Evolutionary conservation across 306 rosid species (phyloP).

Genomic region (Trifolium subterraneum): DNA sequence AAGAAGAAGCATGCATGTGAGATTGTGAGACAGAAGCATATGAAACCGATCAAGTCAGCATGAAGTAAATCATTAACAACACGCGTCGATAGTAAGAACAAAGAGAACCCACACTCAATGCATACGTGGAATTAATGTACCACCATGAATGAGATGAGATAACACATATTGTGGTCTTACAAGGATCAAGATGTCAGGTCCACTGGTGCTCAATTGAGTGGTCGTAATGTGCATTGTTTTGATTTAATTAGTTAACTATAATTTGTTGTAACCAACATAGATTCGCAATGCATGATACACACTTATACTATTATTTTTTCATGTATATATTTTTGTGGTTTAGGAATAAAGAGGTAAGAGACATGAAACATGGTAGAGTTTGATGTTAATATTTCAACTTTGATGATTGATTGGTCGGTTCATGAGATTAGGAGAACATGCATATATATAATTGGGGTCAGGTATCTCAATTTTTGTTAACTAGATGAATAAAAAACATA

Average conservation of each 20-base stretch:
- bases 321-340: too few species aligned
- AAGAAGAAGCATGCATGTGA: not conserved
- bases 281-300: not conserved
- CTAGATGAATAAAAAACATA: too few species aligned
- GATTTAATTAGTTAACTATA: not conserved
- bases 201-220: not conserved
- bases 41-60: not conserved
- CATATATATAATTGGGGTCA: not conserved
- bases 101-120: slow-evolving; percentile 2
- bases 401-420: not conserved
- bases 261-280: not conserved
- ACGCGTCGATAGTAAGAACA: slow-evolving; percentile 22
- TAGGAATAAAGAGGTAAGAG: not conserved
- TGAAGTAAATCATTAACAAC: slow-evolving; percentile 4
- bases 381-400: too few species aligned
- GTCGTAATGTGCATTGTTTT: not conserved
- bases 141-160: not conserved
- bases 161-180: not conserved
- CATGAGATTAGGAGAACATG: not conserved
- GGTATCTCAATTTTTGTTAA: too few species aligned
- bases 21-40: slow-evolving; percentile 34
- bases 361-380: slow-evolving; percentile 18
- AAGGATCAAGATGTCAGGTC: not conserved
- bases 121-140: not conserved
- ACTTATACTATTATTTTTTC: too few species aligned